Conservation (phyloP, 352 stramenopile genomes). For the Lagenidium giganteum region DNA sequence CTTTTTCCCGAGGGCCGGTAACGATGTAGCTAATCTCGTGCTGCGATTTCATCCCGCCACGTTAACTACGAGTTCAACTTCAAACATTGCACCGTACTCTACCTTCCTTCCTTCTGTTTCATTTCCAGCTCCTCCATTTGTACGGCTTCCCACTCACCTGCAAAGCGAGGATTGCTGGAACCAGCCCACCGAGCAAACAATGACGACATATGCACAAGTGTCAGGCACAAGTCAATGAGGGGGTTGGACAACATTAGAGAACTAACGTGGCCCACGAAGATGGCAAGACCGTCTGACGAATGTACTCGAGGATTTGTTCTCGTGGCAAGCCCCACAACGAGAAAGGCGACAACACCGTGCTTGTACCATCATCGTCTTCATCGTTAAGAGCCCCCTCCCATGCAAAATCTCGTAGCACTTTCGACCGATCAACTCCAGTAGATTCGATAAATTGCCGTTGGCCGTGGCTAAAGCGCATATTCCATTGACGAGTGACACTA, state of each 20-base stretch:
- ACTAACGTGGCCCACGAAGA: conserved; percentile 53
- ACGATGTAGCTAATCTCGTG: too few species aligned
- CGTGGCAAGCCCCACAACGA: conserved; percentile 58
- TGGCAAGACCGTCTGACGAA: conserved; percentile 67
- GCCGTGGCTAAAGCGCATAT: conserved; percentile 34
- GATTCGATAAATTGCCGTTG: conserved; percentile 26
- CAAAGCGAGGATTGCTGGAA: conserved; percentile 24
- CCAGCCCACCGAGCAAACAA: too few species aligned
- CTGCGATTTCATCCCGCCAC: too few species aligned
- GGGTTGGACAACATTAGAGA: neutral
- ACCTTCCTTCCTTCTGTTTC: too few species aligned
- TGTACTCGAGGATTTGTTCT: conserved; percentile 74
- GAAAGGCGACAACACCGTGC: conserved; percentile 21
- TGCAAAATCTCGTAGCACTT: conserved; percentile 33
- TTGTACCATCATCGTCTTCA: conserved; percentile 2
- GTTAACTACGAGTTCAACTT: too few species aligned
- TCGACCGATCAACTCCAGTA: conserved; percentile 37
- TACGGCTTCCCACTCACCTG: conserved; percentile 40
- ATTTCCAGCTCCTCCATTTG: conserved; percentile 6
- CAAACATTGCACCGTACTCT: too few species aligned
- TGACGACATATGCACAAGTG: too few species aligned
- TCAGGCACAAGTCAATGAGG: neutral
- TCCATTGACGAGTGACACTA: conserved; percentile 41
- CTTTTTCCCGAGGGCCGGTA: too few species aligned
- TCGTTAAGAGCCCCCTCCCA: neutral